Evolutionary conservation across 495 filamentous ascomycete genomes (phyloP), one percentile per base, ranked within the genome.

Genomic region (Penicillium roqueforti): DNA sequence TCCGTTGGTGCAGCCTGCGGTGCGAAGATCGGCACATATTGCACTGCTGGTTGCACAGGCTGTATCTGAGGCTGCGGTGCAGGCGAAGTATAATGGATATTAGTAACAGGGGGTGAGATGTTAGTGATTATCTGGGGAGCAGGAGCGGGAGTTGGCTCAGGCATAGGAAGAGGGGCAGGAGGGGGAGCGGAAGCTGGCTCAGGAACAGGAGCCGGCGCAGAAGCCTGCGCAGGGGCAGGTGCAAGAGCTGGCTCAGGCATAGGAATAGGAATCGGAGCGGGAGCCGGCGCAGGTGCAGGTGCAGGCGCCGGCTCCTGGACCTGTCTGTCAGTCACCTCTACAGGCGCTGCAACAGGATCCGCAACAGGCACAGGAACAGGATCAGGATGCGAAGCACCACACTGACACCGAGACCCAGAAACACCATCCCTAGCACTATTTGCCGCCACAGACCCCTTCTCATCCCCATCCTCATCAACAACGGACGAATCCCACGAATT

Each of bases 11-110:
- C 53, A 1, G 54, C 49, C 19, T 58, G 54, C 9, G 68, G 58
- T 19, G 72, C 65, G 37, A 65, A 60, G 0, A 72, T 53, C 2
- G 67, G 65, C 16, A 70, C 45, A 44, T 65, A 69, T 18, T 65
- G 63, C 19, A 61, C 53, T 31, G 63, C 64, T 11, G 69, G 67
- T 14, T 52, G 50, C 2, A 36, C 0, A 3, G 47, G 55, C 50
- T 18, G 58, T 53, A 28, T 53, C 50, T 36, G 59, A 52, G 28
- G 51, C 43, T 37, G 53, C 1, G 26, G 43, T 6, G 37, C 26
- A 22, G 31, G 58, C 45, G 34, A 26, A n/a, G 31, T 45, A 32
- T 46, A 41, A 34, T 53, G 20, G 0, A 61, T 8, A 29, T 50
- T 49, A 9, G 46, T 38, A 0, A 25, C 55, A 16, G 61, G 66